Evolutionary conservation across 768 basidiomycete species (phyloP), one percentile per base, ranked within the genome.

Genomic region (Mycena vitilis): DNA sequence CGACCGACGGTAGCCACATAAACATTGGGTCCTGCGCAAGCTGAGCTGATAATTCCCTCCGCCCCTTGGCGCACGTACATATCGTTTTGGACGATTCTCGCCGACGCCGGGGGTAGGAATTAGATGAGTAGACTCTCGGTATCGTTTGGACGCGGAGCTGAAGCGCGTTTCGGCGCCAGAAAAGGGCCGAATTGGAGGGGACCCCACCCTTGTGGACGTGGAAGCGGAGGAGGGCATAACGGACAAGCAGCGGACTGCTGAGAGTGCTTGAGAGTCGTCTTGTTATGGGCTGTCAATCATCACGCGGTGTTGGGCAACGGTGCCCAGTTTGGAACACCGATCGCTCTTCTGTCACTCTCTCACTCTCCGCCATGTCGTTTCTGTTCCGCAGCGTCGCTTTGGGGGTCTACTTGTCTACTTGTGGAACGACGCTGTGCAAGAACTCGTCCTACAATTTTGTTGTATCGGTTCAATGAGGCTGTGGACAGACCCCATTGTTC

Each of bases 101-200:
- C 74, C 73, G 37, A 70, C 61, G 12, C 75, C 80, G 16, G 83
- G 82, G 2, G 85, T 78, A 16, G 88, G 88, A 71, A 89, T 87
- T 34, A 84, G 76, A 58, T 87, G 80, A 2, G 83, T 81, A 2
- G 85, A 83, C 52, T 83, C 83, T 64, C 80, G 81, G 72, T 83
- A 85, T 66, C 78, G 78, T 58, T 78, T 76, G 1, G 81, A 82
- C 30, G 66, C 47, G 3, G 58, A 52, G 48, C 63, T 68, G 66
- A 71, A 65, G 40, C 55, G 71, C 37, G 36, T 49, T 48, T 60
- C 59, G 25, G n/a, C 5, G 49, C 25, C 7, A 12, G 58, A 60
- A 22, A 60, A 66, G 18, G 64, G 57, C 5, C 30, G 30, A 30
- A 23, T 56, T 18, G 66, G 48, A 23, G 70, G 70, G 4, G 70